These are phyloP conservation scores for Pholiota conissans DNA, from an alignment of 768 basidiomycete species.

Conservation along the genomic window DNA sequence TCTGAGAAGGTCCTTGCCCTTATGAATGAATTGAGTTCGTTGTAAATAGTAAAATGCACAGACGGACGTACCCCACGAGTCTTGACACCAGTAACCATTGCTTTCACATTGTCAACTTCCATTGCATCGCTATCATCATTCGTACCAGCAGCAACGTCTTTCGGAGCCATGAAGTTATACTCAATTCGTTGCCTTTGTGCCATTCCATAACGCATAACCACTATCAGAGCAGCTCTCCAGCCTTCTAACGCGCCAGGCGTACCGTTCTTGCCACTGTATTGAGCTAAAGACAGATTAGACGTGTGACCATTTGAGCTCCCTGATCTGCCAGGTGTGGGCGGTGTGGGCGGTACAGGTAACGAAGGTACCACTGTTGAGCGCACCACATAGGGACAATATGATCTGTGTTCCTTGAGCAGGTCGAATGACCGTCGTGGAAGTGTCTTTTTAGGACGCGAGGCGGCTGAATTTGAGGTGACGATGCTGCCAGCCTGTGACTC, in stretches of 20 bases:
- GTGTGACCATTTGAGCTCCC: slow-evolving; percentile 19
- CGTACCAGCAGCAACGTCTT: slow-evolving; percentile 14
- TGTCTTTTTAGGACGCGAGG: slow-evolving; percentile 26
- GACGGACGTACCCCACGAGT: slow-evolving; percentile 59
- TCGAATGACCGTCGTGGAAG: slow-evolving; percentile 59
- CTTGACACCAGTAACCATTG: slow-evolving; percentile 81
- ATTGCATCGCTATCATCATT: slow-evolving; percentile 24
- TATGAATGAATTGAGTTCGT: slow-evolving; percentile 24
- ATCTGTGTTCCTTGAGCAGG: slow-evolving; percentile 77
- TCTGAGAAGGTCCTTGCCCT: slow-evolving; percentile 69
- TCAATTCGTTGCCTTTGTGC: slow-evolving; percentile 52
- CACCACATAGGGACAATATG: slow-evolving; percentile 84
- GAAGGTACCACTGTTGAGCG: slow-evolving; percentile 66
- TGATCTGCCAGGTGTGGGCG: slow-evolving; percentile 16
- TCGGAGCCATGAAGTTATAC: slow-evolving; percentile 23
- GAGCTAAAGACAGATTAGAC: slow-evolving; percentile 30
- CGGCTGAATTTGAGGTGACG: slow-evolving; percentile 18
- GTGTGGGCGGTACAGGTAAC: slow-evolving; percentile 37
- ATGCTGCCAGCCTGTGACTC: background rate
- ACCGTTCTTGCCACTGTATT: slow-evolving; percentile 27
- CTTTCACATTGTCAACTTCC: slow-evolving; percentile 57
- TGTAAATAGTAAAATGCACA: background rate
- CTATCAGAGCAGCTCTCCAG: slow-evolving; percentile 76
- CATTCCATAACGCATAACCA: slow-evolving; percentile 66
- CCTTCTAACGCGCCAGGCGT: slow-evolving; percentile 53